These are phyloP conservation scores for Anastatica hierochuntica DNA, from an alignment of 345 rosid genomes.

Conservation along the genomic window DNA sequence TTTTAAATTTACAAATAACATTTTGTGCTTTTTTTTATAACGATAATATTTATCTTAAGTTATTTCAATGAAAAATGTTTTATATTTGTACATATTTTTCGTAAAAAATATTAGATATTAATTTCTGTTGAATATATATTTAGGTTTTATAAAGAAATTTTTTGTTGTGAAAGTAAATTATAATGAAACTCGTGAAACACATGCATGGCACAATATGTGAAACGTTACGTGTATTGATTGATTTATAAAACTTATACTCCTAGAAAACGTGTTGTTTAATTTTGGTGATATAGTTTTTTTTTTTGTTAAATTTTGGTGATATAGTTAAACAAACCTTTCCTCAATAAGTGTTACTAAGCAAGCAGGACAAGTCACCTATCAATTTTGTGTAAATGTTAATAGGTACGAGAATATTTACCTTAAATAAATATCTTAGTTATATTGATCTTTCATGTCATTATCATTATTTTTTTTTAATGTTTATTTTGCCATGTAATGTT, in stretches of 20 bases:
- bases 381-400: neutral
- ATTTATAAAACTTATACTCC: constrained; percentile 20
- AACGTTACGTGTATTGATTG: too few relatives aligned
- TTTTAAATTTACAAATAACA: too few relatives aligned
- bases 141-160: too few relatives aligned
- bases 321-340: constrained; percentile 15
- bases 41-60: too few relatives aligned
- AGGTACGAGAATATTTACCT: neutral
- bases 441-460: neutral
- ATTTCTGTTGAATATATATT: too few relatives aligned
- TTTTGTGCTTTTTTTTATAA: too few relatives aligned
- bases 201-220: constrained; percentile 14
- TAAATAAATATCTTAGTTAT: neutral
- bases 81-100: too few relatives aligned
- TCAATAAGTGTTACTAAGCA: neutral
- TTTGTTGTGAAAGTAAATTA: too few relatives aligned
- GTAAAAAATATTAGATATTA: too few relatives aligned
- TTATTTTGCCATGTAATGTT: neutral
- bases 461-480: neutral
- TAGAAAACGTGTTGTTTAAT: neutral
- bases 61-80: too few relatives aligned
- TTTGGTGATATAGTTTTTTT: constrained; percentile 15
- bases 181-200: constrained; percentile 6
- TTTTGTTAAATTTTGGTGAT: constrained; percentile 2
- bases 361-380: constrained; percentile 8